phyloP scores from a whole-genome alignment of 148 eudicot species.

The Hydrangea macrophylla region DNA sequence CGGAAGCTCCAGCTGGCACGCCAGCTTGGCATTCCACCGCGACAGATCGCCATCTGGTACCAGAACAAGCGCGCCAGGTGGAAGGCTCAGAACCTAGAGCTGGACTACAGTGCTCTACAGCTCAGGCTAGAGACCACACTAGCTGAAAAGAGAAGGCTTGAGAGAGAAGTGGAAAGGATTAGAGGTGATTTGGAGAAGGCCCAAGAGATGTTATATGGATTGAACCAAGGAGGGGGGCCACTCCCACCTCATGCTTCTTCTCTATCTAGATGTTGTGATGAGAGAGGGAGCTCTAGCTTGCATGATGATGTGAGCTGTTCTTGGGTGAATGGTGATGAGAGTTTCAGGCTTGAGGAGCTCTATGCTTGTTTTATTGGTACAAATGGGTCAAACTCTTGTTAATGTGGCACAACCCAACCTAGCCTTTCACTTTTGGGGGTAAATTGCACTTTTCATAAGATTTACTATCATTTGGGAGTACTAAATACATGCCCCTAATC shows the following conservation, averaged over 20 bases:
- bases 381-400: too few relatives aligned
- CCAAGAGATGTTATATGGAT: conserved; percentile 5
- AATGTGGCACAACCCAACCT: too few relatives aligned
- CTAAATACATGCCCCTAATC: too few relatives aligned
- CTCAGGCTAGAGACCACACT: conserved; percentile 31
- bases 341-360: conserved; percentile 31
- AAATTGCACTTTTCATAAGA: too few relatives aligned
- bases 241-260: conserved; percentile 6
- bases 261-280: conserved; percentile 23
- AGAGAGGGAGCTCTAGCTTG: conserved; percentile 27
- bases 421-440: too few relatives aligned
- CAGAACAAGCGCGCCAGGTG: conserved; percentile 59
- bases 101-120: conserved; percentile 33
- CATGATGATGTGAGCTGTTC: conserved; percentile 11
- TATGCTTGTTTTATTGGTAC: conserved; percentile 35
- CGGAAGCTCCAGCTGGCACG: conserved; percentile 40
- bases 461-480: too few relatives aligned
- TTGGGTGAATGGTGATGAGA: conserved; percentile 21
- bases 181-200: conserved; percentile 27
- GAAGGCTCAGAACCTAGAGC: conserved; percentile 45
- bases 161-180: conserved; percentile 38
- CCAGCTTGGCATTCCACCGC: conserved; percentile 35
- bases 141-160: conserved; percentile 36
- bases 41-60: conserved; percentile 56
- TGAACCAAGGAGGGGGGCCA: conserved; percentile 8